Percentiles rank a stretch among this genome's conserved stretches.
Evolutionary conservation across 306 rosid species (phyloP).

Genomic region (Amphicarpaea edgeworthii): DNA sequence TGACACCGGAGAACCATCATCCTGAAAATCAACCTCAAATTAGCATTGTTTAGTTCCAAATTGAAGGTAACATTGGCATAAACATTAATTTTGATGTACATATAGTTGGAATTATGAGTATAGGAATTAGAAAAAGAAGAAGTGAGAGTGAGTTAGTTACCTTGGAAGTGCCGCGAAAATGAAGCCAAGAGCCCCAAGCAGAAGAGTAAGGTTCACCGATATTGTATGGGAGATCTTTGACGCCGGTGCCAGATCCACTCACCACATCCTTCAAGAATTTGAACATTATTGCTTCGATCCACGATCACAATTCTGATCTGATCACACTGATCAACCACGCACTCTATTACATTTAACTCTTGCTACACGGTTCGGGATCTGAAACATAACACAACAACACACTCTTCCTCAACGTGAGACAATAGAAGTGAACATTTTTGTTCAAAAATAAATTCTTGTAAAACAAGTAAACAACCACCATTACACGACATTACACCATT

Average conservation of each 20-base stretch:
- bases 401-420: background rate
- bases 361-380: background rate
- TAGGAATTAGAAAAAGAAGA: background rate
- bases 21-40: constrained; percentile 57
- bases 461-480: background rate
- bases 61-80: constrained; percentile 27
- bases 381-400: background rate
- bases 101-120: background rate
- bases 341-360: background rate
- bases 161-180: constrained; percentile 88
- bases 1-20: constrained; percentile 90
- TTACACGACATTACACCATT: background rate
- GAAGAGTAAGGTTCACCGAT: constrained; percentile 85
- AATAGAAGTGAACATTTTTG: too few relatives aligned
- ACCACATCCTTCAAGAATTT: constrained; percentile 93
- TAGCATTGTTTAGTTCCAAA: background rate
- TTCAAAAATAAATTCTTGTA: background rate
- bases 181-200: constrained; percentile 99
- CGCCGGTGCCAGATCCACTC: constrained; percentile 92
- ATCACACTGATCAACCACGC: background rate
- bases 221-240: constrained; percentile 92
- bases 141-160: constrained; percentile 47
- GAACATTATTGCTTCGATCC: constrained; percentile 53
- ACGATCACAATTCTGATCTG: constrained; percentile 35
- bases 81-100: background rate